phyloP scores from a whole-genome alignment of 2,329 filamentous ascomycete species.

The Aspergillus arachidicola region DNA sequence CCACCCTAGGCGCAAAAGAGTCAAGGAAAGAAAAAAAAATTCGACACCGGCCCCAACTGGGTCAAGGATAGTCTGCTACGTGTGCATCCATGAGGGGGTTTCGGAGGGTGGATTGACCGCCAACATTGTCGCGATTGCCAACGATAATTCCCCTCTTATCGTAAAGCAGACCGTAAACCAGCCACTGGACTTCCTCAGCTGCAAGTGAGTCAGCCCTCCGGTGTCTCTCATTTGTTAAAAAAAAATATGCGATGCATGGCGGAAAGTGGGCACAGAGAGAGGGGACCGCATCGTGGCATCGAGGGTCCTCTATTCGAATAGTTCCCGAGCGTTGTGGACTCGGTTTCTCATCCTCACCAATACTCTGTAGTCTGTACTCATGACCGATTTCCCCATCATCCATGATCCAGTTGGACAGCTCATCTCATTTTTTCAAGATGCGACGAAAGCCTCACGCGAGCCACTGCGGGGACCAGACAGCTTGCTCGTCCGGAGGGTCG shows the following conservation, averaged over 20 bases:
- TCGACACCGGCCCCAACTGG: not conserved
- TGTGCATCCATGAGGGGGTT: conserved; percentile 2
- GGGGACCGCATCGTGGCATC: conserved; percentile 2
- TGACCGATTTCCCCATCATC: not conserved
- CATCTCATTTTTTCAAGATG: not conserved
- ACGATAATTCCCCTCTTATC: conserved; percentile 1
- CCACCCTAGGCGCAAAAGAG: not conserved
- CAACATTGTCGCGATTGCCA: not conserved
- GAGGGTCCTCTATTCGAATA: not conserved
- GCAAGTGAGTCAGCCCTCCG: not conserved
- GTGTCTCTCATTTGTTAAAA: not conserved
- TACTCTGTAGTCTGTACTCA: not conserved
- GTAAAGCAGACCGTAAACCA: not conserved
- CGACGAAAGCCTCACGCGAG: conserved; percentile 4
- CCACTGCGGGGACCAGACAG: conserved; percentile 1
- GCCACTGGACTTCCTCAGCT: not conserved
- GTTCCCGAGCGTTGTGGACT: not conserved
- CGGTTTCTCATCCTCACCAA: not conserved
- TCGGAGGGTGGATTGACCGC: not conserved
- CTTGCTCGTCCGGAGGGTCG: not conserved
- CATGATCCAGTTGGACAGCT: not conserved
- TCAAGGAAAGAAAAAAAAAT: not conserved
- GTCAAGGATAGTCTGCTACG: conserved; percentile 2
- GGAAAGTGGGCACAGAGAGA: not conserved
- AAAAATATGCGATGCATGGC: not conserved